Conservation (phyloP, 208 protist species). For the Tritrichomonas foetus region DNA sequence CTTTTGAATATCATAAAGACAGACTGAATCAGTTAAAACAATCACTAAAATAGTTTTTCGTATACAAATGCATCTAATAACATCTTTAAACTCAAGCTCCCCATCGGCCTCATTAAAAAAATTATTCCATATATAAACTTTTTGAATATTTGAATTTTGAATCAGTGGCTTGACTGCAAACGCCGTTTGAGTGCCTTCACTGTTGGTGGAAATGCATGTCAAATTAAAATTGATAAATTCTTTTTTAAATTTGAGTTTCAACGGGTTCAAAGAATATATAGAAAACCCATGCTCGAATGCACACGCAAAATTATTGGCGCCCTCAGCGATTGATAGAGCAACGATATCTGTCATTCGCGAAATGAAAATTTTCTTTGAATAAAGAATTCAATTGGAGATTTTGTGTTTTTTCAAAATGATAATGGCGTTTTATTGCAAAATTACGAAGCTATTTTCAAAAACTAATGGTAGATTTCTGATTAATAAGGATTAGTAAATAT, state of each 20-base stretch:
- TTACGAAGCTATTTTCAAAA: too few species aligned
- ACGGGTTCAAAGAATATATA: neutral
- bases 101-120: neutral
- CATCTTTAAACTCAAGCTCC: neutral
- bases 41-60: neutral
- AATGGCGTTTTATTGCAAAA: too few species aligned
- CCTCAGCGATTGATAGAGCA: neutral
- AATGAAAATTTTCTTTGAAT: too few species aligned
- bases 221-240: slow-evolving; percentile 36
- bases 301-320: neutral
- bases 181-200: neutral
- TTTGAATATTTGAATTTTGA: neutral
- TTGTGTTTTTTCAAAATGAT: too few species aligned
- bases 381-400: too few species aligned
- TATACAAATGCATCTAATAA: neutral
- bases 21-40: neutral
- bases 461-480: too few species aligned
- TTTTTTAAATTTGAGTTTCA: slow-evolving; percentile 18
- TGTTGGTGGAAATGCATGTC: neutral
- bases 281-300: neutral
- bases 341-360: neutral
- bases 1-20: neutral
- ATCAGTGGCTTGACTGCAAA: neutral
- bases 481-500: too few species aligned
- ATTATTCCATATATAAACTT: neutral